These are phyloP conservation scores for Cymbopogon citratus DNA, from an alignment of 176 grass and related monocot genomes.

Conservation along the genomic window DNA sequence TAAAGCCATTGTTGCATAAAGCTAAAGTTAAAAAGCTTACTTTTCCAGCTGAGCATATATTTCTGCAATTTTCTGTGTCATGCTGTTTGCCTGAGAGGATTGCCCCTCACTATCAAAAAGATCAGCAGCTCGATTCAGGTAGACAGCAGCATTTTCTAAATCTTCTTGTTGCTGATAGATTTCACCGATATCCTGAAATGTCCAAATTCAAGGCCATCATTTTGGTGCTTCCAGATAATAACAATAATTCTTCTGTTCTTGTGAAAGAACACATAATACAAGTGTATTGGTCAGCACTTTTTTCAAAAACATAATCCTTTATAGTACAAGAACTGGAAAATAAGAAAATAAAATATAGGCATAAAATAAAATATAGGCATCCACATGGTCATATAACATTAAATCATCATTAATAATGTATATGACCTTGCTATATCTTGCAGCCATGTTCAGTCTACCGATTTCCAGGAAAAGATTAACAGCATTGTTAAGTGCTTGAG, in stretches of 20 bases:
- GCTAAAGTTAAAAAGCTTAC: constrained; percentile 37
- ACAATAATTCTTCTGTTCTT: not conserved
- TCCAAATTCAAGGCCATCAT: constrained; percentile 13
- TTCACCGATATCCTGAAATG: constrained; percentile 84
- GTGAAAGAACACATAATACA: not conserved
- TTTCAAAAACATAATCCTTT: not conserved
- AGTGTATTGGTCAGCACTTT: not conserved
- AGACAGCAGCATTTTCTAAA: constrained; percentile 70
- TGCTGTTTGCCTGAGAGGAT: constrained; percentile 65
- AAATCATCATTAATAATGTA: not conserved
- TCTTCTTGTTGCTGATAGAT: constrained; percentile 87
- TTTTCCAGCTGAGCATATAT: constrained; percentile 81
- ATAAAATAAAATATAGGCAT: not conserved
- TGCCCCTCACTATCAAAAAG: constrained; percentile 82
- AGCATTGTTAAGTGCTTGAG: constrained; percentile 59
- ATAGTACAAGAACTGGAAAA: not conserved
- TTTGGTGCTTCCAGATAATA: not conserved
- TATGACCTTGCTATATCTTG: constrained; percentile 91
- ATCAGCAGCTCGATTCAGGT: constrained; percentile 66
- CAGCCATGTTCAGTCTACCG: constrained; percentile 85
- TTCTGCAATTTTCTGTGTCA: constrained; percentile 86
- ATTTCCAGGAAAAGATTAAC: constrained; percentile 90
- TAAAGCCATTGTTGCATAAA: not conserved
- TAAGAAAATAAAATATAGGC: not conserved
- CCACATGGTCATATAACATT: not conserved